A percentile compares a stretch with the other conserved stretches of the same genome.
Evolutionary conservation across 2,329 filamentous ascomycete genomes (phyloP).

Genomic region (Colletotrichum sp.): DNA sequence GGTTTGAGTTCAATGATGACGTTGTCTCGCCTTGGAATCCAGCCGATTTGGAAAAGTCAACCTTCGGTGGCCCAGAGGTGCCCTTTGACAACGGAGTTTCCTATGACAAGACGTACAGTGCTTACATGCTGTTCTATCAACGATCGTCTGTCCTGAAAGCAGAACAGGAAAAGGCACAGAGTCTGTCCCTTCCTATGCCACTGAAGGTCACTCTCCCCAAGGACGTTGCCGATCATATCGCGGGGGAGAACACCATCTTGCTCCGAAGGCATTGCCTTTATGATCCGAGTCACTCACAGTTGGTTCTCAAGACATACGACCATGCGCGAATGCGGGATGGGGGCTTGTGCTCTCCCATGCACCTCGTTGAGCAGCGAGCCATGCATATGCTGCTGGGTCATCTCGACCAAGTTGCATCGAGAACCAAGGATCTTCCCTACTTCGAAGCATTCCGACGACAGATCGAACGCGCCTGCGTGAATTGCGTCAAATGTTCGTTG

Average conservation of each 20-base stretch:
- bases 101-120: constrained; percentile 79
- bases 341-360: constrained; percentile 46
- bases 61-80: constrained; percentile 75
- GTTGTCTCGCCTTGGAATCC: constrained; percentile 79
- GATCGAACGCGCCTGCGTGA: constrained; percentile 50
- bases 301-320: constrained; percentile 67
- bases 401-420: constrained; percentile 76
- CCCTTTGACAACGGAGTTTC: constrained; percentile 51
- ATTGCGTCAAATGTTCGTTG: constrained; percentile 60
- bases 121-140: constrained; percentile 98
- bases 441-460: constrained; percentile 61
- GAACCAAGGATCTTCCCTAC: constrained; percentile 71
- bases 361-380: constrained; percentile 47
- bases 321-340: constrained; percentile 56
- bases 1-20: constrained; percentile 97
- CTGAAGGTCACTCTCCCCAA: constrained; percentile 50
- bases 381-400: constrained; percentile 66
- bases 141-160: constrained; percentile 69
- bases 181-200: constrained; percentile 37
- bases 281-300: constrained; percentile 72
- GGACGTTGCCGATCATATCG: constrained; percentile 63
- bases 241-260: constrained; percentile 73
- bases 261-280: constrained; percentile 81
- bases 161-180: constrained; percentile 53
- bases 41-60: constrained; percentile 72